phyloP scores from a whole-genome alignment of 495 filamentous ascomycete genomes.

The Collariella sp. region DNA sequence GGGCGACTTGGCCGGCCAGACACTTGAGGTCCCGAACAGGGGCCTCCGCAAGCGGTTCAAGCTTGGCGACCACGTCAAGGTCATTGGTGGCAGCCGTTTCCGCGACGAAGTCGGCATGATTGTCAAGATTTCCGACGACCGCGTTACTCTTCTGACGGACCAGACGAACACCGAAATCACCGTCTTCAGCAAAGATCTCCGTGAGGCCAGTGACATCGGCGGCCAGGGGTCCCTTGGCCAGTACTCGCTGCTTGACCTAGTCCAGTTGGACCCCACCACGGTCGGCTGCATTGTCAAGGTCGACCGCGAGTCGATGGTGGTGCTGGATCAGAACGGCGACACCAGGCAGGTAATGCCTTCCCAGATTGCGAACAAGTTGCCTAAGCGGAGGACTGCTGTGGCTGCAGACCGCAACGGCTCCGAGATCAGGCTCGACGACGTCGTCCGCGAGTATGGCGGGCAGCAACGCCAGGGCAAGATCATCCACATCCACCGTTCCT shows the following conservation, averaged over 20 bases:
- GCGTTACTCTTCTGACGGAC: constrained; percentile 85
- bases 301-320: constrained; percentile 80
- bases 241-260: constrained; percentile 85
- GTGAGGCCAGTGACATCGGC: constrained; percentile 84
- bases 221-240: constrained; percentile 69
- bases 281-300: constrained; percentile 92
- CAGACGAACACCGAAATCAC: constrained; percentile 87
- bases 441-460: constrained; percentile 80
- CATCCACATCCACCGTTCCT: constrained; percentile 83
- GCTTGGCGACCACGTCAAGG: constrained; percentile 95
- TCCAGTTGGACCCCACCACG: constrained; percentile 86
- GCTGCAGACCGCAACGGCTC: constrained; percentile 90
- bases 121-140: constrained; percentile 80
- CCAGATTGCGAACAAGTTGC: constrained; percentile 80
- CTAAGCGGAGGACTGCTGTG: constrained; percentile 68
- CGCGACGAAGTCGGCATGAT: constrained; percentile 95
- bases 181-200: constrained; percentile 94
- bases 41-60: constrained; percentile 88
- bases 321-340: constrained; percentile 84
- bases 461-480: constrained; percentile 81
- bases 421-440: constrained; percentile 85
- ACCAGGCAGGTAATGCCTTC: constrained; percentile 76
- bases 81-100: constrained; percentile 89
- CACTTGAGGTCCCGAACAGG: constrained; percentile 85
- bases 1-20: constrained; percentile 72